Conservation (phyloP, 2,329 filamentous ascomycete species). For the Podosphaera aphanis region DNA sequence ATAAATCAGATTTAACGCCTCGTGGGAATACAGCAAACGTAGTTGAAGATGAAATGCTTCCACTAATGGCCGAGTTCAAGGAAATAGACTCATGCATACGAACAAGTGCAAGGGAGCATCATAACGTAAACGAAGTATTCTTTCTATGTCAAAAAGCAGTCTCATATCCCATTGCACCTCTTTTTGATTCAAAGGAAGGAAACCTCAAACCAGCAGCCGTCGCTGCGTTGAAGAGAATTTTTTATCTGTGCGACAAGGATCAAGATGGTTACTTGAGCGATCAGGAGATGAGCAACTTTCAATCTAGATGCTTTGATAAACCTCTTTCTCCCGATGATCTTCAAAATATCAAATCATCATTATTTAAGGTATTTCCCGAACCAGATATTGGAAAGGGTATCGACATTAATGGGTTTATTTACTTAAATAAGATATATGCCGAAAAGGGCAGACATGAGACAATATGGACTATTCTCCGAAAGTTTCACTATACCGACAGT, state of each 20-base stretch:
- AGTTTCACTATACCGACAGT: conserved; percentile 91
- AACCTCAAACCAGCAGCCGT: conserved; percentile 73
- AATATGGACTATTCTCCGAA: conserved; percentile 88
- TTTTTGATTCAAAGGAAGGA: conserved; percentile 89
- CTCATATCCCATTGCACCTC: conserved; percentile 82
- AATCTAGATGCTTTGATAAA: conserved; percentile 80
- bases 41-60: conserved; percentile 90
- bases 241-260: conserved; percentile 90
- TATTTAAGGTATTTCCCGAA: conserved; percentile 42
- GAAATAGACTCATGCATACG: conserved; percentile 97
- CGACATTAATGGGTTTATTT: conserved; percentile 60
- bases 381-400: conserved; percentile 48
- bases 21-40: conserved; percentile 61
- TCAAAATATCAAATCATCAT: conserved; percentile 72
- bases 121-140: conserved; percentile 89
- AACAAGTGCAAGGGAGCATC: conserved; percentile 73
- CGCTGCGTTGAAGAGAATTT: conserved; percentile 68
- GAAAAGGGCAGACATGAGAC: conserved; percentile 96
- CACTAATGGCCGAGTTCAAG: conserved; percentile 95
- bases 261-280: conserved; percentile 85
- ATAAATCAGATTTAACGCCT: conserved; percentile 75
- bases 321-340: conserved; percentile 59
- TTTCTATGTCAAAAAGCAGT: conserved; percentile 97
- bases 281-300: conserved; percentile 73
- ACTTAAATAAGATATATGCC: conserved; percentile 85